A percentile compares a stretch with the other conserved stretches of the same genome.
Conservation (phyloP, 1,284 basidiomycete species). For the Sutorius eximius region DNA sequence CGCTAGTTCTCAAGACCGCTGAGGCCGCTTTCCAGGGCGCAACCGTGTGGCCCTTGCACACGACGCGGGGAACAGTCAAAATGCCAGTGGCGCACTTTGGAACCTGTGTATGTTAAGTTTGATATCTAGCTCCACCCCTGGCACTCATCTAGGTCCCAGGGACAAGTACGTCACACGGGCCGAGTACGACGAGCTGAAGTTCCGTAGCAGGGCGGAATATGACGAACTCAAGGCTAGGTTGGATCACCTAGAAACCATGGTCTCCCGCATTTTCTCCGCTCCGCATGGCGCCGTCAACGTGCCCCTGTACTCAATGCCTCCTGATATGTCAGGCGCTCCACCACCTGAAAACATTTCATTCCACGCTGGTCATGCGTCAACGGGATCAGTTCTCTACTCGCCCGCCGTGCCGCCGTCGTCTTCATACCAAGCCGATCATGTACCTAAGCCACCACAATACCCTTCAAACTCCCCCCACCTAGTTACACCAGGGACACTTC, state of each 20-base stretch:
- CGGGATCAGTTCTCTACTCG: conserved; percentile 31
- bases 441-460: conserved; percentile 28
- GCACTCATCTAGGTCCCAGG: conserved; percentile 33
- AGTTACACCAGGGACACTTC: conserved; percentile 21
- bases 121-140: conserved; percentile 1
- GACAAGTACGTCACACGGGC: conserved; percentile 56
- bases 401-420: conserved; percentile 20
- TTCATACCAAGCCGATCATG: conserved; percentile 29
- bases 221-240: conserved; percentile 48
- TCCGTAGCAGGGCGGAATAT: conserved; percentile 42
- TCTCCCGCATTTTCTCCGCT: conserved; percentile 31
- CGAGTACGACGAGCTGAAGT: conserved; percentile 53
- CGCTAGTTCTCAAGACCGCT: conserved; percentile 16
- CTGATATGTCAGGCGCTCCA: conserved; percentile 32
- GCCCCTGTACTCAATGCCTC: conserved; percentile 34
- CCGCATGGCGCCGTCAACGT: conserved; percentile 28
- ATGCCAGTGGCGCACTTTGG: conserved; percentile 58
- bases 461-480: conserved; percentile 31
- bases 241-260: conserved; percentile 39
- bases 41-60: conserved; percentile 58
- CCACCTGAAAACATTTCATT: conserved; percentile 31
- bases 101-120: conserved; percentile 48
- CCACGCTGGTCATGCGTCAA: conserved; percentile 28
- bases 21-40: conserved; percentile 37
- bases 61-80: conserved; percentile 53